phyloP scores from a whole-genome alignment of 306 rosid genomes.

The Vigna hirtella region DNA sequence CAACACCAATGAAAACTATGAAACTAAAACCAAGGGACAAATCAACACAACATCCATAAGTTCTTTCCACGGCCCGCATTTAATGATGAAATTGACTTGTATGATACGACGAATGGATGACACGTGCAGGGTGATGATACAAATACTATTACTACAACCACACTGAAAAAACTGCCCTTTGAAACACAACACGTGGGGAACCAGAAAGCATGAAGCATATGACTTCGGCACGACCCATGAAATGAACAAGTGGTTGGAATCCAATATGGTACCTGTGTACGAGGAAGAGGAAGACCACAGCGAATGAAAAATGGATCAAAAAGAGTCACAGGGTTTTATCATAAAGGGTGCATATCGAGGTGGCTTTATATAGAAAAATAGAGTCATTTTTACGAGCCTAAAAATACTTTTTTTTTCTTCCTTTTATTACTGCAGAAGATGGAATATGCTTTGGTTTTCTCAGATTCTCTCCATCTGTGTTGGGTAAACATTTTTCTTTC shows the following conservation, averaged over 20 bases:
- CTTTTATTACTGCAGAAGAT: background rate
- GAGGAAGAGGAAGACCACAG: slow-evolving; percentile 33
- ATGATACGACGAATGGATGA: slow-evolving; percentile 7
- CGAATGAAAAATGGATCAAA: slow-evolving; percentile 13
- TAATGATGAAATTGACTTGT: slow-evolving; percentile 23
- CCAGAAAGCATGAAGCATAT: background rate
- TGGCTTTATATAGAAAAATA: slow-evolving; percentile 48
- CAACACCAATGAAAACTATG: background rate
- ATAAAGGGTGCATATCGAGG: background rate
- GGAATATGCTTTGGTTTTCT: slow-evolving; percentile 43
- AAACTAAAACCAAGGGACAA: slow-evolving; percentile 45
- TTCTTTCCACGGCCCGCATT: slow-evolving; percentile 27
- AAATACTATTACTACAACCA: background rate
- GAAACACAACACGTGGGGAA: slow-evolving; percentile 16
- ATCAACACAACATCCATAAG: slow-evolving; percentile 45
- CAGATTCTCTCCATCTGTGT: slow-evolving; percentile 10
- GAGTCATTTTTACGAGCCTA: slow-evolving; percentile 16
- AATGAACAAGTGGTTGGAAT: slow-evolving; percentile 12
- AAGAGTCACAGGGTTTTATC: slow-evolving; percentile 26
- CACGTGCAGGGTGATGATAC: slow-evolving; percentile 44
- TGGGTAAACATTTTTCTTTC: background rate
- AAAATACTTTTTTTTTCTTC: background rate
- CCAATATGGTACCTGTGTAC: slow-evolving; percentile 57
- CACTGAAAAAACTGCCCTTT: background rate
- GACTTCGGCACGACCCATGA: slow-evolving; percentile 41